Percentiles rank a stretch among this genome's conserved stretches.
phyloP scores from a whole-genome alignment of 2,329 filamentous ascomycete species.

The Calycina herbarum region DNA sequence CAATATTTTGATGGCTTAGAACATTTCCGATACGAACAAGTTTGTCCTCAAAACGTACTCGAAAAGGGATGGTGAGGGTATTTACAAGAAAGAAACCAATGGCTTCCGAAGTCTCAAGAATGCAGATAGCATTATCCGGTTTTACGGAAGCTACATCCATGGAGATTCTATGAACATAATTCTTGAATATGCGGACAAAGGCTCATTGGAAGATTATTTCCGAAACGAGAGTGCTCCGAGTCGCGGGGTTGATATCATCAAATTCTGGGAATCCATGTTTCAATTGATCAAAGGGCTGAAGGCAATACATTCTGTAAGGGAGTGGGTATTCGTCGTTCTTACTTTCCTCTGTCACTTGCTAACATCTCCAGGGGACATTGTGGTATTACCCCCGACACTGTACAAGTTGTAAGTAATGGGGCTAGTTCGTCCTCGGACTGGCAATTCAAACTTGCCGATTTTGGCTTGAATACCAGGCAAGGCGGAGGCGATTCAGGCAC shows the following conservation, averaged over 20 bases:
- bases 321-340: slow-evolving; percentile 15
- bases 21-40: slow-evolving; percentile 24
- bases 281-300: slow-evolving; percentile 34
- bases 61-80: slow-evolving; percentile 21
- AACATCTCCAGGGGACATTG: slow-evolving; percentile 35
- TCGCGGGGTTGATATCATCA: slow-evolving; percentile 34
- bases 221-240: slow-evolving; percentile 29
- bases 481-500: background rate
- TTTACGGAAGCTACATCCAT: slow-evolving; percentile 34
- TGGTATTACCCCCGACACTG: slow-evolving; percentile 39
- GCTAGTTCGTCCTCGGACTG: slow-evolving; percentile 26
- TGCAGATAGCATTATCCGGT: slow-evolving; percentile 32
- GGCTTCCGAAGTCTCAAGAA: slow-evolving; percentile 28
- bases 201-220: slow-evolving; percentile 39
- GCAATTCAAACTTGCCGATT: slow-evolving; percentile 37
- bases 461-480: slow-evolving; percentile 31
- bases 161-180: slow-evolving; percentile 36
- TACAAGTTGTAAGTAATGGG: slow-evolving; percentile 33
- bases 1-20: background rate
- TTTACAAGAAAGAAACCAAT: slow-evolving; percentile 33
- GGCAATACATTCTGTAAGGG: slow-evolving; percentile 24
- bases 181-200: slow-evolving; percentile 40
- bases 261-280: slow-evolving; percentile 38
- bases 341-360: slow-evolving; percentile 13
- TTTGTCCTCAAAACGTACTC: slow-evolving; percentile 36